Base-by-base conservation (phyloP, 2,329 filamentous ascomycete genomes). In the Scedosporium minutisporum region DNA sequence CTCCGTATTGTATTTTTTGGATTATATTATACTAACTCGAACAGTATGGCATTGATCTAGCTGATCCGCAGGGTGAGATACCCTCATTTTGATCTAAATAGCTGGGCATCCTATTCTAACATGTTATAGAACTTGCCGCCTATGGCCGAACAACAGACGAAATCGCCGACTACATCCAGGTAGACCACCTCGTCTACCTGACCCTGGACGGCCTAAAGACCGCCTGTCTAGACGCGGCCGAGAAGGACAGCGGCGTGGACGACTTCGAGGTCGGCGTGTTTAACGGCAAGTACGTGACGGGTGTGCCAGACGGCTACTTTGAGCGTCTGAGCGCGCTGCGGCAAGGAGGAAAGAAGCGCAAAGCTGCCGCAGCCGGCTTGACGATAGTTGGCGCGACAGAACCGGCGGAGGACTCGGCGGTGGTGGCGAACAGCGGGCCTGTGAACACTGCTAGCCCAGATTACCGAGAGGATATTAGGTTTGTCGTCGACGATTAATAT, bases 241-340 rank as follows among this genome's bases (percentile, higher is more conserved):
- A 86, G 60, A 77, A 82, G 62, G 75, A 82, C 65, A 76, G 78
- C 41, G 72, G 75, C 42, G 71, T 83, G 68, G 79, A 79, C 7
- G 79, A 87, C 62, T 97, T 97, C 67, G 93, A 97, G 72, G 87
- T 96, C 2, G 93, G 93, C 62, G 93, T 97, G 7, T 97, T 97
- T 77, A 91, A 87, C 70, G 93, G 93, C 57, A 85, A 87, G 66
- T 97, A 97, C 74, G 81, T 90, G 65, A 97, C 93, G 0, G 85
- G 86, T 0, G 89, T 97, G 1, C 84, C 88, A 1, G 82, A 87
- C 6, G 87, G 83, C 44, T 97, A 97, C 76, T 95, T 97, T 68
- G 85, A 90, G 67, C 90, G 91, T 69, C 80, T 96, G 4, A 87
- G 90, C 74, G 78, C 82, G 25, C 23, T 44, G 29, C 60, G 51